Base-by-base conservation (phyloP, 176 grass and related monocot genomes). In the Luzula sylvatica region DNA sequence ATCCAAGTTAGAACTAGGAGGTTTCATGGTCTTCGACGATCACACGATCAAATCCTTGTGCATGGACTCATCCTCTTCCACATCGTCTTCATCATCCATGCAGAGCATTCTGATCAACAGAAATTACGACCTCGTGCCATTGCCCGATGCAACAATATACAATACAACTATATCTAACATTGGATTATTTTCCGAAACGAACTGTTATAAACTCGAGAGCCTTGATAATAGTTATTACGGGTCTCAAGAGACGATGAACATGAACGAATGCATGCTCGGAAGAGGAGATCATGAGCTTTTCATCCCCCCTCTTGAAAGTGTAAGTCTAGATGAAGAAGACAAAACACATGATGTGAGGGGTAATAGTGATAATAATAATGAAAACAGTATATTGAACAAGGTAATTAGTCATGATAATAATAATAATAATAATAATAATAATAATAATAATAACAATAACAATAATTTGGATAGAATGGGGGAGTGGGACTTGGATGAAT, bases 401-500 rank as follows among this genome's bases (percentile, higher is more conserved):
- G 65, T 5, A 56, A 82, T 52, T 58, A 78, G 43, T 71, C 9
- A 70, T 25, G 53, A 68, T 26, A 74, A 26, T 59, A 79, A 60
- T 50, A 56, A 60, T 62, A 80, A 64, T 7, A 70, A 64, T 38
- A 74, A 39, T 32, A 70, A 12, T 15, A 85, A 21, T 58, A 74
- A 49, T 13, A 56, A 38, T n/a, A 68, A 67, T 1, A 66, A 52
- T 19, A 69, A 56, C 2, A 56, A 24, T 5, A 64, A 67, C 13
- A 87, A 68, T 52, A 55, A 54, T 71, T 69, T 55, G 69, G 81
- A 72, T 54, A 82, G 29, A 62, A 76, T 79, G 77, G 84, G 74
- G 42, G 84, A 78, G 61, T 95, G 90, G 90, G 90, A 89, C 74
- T 82, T 89, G 74, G 90, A 88, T 58, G 81, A 96, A 48, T 66